phyloP scores from a whole-genome alignment of 495 filamentous ascomycete species.

The Penicillium lividum region DNA sequence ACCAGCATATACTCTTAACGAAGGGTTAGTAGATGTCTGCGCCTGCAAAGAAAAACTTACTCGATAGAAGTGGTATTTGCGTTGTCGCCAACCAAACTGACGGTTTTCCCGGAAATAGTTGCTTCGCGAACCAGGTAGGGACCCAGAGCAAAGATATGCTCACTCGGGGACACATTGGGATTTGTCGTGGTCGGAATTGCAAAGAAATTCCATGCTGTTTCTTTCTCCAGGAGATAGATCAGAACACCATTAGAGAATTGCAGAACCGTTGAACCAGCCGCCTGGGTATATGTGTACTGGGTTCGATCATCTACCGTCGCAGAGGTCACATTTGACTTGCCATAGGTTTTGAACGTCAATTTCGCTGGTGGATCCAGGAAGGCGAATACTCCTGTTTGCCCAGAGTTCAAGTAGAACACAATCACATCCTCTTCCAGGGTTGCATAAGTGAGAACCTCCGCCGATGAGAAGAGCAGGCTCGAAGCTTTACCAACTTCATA shows the following conservation, averaged over 20 bases:
- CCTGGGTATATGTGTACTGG: slow-evolving; percentile 38
- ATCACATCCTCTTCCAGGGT: slow-evolving; percentile 44
- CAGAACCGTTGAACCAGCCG: slow-evolving; percentile 43
- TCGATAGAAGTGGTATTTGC: slow-evolving; percentile 63
- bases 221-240: slow-evolving; percentile 52
- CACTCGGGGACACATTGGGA: slow-evolving; percentile 37
- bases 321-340: slow-evolving; percentile 38
- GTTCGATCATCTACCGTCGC: slow-evolving; percentile 50
- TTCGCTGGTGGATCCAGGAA: slow-evolving; percentile 43
- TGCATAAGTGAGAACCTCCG: slow-evolving; percentile 66
- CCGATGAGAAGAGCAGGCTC: slow-evolving; percentile 66
- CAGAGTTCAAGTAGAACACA: slow-evolving; percentile 66
- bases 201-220: slow-evolving; percentile 53
- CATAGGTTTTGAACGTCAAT: slow-evolving; percentile 47
- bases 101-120: slow-evolving; percentile 42
- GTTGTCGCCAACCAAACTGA: slow-evolving; percentile 65
- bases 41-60: slow-evolving; percentile 18
- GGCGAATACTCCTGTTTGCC: slow-evolving; percentile 56
- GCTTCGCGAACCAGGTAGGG: slow-evolving; percentile 66
- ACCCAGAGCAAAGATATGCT: slow-evolving; percentile 64
- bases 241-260: slow-evolving; percentile 52
- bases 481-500: slow-evolving; percentile 56
- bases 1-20: slow-evolving; percentile 50
- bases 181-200: slow-evolving; percentile 43
- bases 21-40: neutral